These are phyloP conservation scores for Aspergillus sclerotiicarbonarius DNA, from an alignment of 495 filamentous ascomycete genomes.

Conservation along the genomic window DNA sequence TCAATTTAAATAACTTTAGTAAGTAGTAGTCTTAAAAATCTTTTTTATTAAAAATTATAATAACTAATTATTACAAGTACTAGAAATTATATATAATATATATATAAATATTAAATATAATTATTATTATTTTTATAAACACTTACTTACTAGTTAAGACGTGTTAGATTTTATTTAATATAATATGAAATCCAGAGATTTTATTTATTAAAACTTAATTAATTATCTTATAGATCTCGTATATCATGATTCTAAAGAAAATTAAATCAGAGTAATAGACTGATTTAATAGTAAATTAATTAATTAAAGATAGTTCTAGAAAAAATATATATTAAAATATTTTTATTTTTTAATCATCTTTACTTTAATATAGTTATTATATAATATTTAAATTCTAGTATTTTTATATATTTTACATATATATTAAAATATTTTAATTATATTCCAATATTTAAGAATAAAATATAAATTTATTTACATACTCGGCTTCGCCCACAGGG, in stretches of 20 bases:
- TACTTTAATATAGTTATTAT: too few species aligned
- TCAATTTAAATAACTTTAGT: slow-evolving; percentile 29
- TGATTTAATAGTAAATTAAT: slow-evolving; percentile 24
- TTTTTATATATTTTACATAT: too few species aligned
- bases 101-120: too few species aligned
- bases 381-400: too few species aligned
- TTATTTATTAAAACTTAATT: slow-evolving; percentile 19
- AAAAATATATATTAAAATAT: slow-evolving; percentile 25
- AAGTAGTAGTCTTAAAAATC: slow-evolving; percentile 25
- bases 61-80: too few species aligned
- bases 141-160: slow-evolving; percentile 3
- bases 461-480: too few species aligned
- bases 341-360: slow-evolving; percentile 8
- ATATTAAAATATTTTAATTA: too few species aligned
- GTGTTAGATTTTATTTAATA: slow-evolving; percentile 22
- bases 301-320: slow-evolving; percentile 14
- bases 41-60: slow-evolving; percentile 29
- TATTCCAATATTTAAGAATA: too few species aligned
- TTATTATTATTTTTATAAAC: too few species aligned
- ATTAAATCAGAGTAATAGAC: slow-evolving; percentile 16
- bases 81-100: too few species aligned
- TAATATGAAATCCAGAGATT: slow-evolving; percentile 23
- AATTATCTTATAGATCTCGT: slow-evolving; percentile 22
- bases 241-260: slow-evolving; percentile 15
- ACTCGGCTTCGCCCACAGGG: too few species aligned